phyloP scores from a whole-genome alignment of 2,329 filamentous ascomycete species.

The Cylindrodendrum hubeiense region DNA sequence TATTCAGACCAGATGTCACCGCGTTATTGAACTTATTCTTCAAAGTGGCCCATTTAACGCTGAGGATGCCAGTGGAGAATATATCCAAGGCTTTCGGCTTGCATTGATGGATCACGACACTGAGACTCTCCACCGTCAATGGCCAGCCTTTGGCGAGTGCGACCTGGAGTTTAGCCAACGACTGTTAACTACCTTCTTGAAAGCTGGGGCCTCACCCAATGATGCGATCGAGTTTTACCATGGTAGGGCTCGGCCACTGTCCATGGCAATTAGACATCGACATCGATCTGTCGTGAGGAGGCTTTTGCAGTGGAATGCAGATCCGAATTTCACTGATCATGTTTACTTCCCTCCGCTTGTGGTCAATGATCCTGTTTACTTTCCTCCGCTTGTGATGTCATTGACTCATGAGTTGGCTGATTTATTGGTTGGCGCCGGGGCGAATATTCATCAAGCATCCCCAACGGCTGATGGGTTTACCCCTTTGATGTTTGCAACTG shows the following conservation, averaged over 20 bases:
- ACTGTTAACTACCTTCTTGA: background rate
- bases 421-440: background rate
- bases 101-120: too few species aligned
- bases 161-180: too few species aligned
- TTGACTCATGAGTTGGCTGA: background rate
- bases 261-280: background rate
- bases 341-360: background rate
- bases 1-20: background rate
- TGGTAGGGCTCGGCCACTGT: background rate
- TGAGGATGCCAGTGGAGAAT: too few species aligned
- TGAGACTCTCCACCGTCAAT: too few species aligned
- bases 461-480: slow-evolving; percentile 4
- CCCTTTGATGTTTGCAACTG: slow-evolving; percentile 20
- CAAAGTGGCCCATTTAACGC: too few species aligned
- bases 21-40: too few species aligned
- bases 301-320: background rate
- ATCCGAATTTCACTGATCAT: background rate
- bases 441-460: slow-evolving; percentile 1
- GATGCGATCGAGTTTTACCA: background rate
- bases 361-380: too few species aligned
- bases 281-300: background rate
- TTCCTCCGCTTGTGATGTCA: background rate
- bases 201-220: background rate
- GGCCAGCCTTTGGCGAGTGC: too few species aligned
- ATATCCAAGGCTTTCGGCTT: too few species aligned